phyloP scores from a whole-genome alignment of 1,139 yeast genomes.

The Sugiyamaella pinicola region DNA sequence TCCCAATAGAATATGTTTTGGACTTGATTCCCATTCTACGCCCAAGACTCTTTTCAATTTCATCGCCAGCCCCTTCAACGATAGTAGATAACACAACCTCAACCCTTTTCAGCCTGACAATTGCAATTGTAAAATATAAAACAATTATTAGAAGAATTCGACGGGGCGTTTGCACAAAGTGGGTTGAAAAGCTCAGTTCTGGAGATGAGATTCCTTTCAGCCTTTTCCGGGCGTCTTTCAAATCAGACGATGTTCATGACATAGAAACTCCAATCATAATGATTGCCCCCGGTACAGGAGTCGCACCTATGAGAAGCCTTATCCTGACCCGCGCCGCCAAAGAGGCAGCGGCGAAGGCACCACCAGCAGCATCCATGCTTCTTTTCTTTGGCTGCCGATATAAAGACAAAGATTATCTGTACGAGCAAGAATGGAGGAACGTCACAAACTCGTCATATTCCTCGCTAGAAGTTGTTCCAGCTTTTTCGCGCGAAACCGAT shows the following conservation, averaged over 20 bases:
- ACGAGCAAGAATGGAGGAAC: conserved; percentile 55
- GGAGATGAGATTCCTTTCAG: conserved; percentile 60
- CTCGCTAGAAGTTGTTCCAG: conserved; percentile 46
- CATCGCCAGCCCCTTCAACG: conserved; percentile 49
- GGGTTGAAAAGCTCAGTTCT: conserved; percentile 56
- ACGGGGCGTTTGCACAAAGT: conserved; percentile 80
- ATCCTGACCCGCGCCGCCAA: conserved; percentile 42
- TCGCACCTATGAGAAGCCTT: conserved; percentile 82
- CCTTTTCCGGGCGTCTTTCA: conserved; percentile 48
- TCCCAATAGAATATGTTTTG: conserved; percentile 72
- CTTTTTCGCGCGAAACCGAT: conserved; percentile 57
- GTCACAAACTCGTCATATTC: conserved; percentile 35
- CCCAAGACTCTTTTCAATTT: conserved; percentile 83
- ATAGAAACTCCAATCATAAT: conserved; percentile 58
- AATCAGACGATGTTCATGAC: conserved; percentile 30
- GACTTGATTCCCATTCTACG: conserved; percentile 78
- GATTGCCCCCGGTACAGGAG: conserved; percentile 90
- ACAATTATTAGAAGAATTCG: conserved; percentile 78
- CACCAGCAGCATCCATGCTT: conserved; percentile 22
- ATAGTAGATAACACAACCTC: conserved; percentile 8
- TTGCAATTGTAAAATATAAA: conserved; percentile 84
- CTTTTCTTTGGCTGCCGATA: conserved; percentile 80
- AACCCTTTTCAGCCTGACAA: conserved; percentile 58
- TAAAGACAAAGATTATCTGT: conserved; percentile 67
- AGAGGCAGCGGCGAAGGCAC: neutral